Evolutionary conservation across 2,329 filamentous ascomycete genomes (phyloP).

Genomic region (Metarhizium album): DNA sequence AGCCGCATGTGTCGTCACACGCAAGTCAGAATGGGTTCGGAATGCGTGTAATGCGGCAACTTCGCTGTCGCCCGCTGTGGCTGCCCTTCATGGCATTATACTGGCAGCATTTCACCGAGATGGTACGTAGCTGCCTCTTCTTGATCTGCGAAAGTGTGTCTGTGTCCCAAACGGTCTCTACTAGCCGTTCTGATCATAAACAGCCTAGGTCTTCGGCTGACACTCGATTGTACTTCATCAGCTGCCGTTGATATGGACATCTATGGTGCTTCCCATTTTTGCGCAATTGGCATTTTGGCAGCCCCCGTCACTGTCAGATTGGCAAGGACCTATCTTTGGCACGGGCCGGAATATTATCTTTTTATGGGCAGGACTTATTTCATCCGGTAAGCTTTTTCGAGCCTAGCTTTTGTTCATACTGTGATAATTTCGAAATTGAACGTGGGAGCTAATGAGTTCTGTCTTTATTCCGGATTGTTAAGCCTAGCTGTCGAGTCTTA

Average conservation of each 20-base stretch:
- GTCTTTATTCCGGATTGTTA: constrained; percentile 34
- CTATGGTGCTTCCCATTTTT: constrained; percentile 57
- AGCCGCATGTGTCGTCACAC: constrained; percentile 50
- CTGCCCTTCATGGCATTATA: constrained; percentile 52
- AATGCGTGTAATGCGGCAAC: constrained; percentile 54
- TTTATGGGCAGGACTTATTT: constrained; percentile 50
- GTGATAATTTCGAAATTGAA: neutral
- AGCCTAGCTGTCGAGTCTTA: constrained; percentile 57
- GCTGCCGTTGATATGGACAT: constrained; percentile 58
- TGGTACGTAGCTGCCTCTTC: constrained; percentile 28
- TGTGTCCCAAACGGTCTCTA: neutral
- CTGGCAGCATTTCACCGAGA: constrained; percentile 48
- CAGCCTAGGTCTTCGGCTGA: neutral
- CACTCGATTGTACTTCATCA: constrained; percentile 17
- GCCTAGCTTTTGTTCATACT: neutral
- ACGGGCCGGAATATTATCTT: constrained; percentile 57
- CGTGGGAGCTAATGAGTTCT: neutral
- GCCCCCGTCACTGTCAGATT: constrained; percentile 51
- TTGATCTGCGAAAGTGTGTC: neutral
- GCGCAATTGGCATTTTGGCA: constrained; percentile 53
- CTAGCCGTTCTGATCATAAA: neutral
- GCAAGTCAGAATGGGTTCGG: constrained; percentile 49
- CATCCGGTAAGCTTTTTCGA: constrained; percentile 36
- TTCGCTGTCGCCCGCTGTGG: constrained; percentile 51
- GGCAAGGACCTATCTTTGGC: constrained; percentile 49